phyloP scores from a whole-genome alignment of 768 basidiomycete species.

The Exidia glandulosa region DNA sequence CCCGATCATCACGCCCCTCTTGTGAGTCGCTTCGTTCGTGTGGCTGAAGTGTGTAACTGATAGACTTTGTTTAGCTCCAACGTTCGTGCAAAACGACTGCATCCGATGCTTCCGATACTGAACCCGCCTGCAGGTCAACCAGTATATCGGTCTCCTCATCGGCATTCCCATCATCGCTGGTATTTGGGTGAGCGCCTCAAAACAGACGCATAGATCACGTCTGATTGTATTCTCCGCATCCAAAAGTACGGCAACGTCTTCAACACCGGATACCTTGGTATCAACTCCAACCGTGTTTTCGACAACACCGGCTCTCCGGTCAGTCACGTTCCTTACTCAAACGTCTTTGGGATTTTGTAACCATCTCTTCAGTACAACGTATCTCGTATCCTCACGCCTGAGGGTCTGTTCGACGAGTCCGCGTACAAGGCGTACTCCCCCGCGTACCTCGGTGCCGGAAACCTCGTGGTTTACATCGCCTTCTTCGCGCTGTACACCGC shows the following conservation, averaged over 20 bases:
- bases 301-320: slow-evolving; percentile 66
- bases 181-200: too few relatives aligned
- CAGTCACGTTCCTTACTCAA: too few relatives aligned
- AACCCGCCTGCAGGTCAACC: background rate
- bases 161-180: slow-evolving; percentile 2
- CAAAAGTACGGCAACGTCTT: too few relatives aligned
- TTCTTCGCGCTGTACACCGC: slow-evolving; percentile 33
- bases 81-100: too few relatives aligned
- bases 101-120: too few relatives aligned
- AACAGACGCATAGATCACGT: too few relatives aligned
- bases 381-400: slow-evolving; percentile 45
- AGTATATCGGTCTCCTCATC: background rate
- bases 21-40: too few relatives aligned
- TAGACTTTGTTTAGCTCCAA: too few relatives aligned
- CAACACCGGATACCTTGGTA: slow-evolving; percentile 26
- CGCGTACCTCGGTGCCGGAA: slow-evolving; percentile 17
- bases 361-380: too few relatives aligned
- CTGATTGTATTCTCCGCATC: too few relatives aligned
- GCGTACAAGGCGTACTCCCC: slow-evolving; percentile 12
- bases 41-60: too few relatives aligned
- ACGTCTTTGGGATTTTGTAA: too few relatives aligned
- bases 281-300: slow-evolving; percentile 34
- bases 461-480: slow-evolving; percentile 5
- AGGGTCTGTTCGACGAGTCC: slow-evolving; percentile 16
- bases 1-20: background rate